Evolutionary conservation across 2,329 filamentous ascomycete species (phyloP).

Genomic region (Rhynchosporium secalis): DNA sequence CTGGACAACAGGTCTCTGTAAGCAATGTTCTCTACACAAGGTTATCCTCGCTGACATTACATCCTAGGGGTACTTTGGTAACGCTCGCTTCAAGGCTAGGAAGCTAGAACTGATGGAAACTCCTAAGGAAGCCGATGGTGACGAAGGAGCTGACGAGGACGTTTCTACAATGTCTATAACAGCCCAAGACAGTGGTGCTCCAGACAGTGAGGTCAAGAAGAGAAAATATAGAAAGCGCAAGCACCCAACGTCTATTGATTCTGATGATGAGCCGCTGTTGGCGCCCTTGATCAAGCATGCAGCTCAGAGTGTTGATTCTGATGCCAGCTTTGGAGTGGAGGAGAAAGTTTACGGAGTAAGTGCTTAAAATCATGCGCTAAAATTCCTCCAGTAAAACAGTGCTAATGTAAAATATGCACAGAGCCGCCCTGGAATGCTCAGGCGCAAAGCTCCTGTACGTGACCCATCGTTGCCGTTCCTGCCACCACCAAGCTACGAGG

Average conservation of each 20-base stretch:
- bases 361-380: neutral
- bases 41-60: neutral
- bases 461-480: neutral
- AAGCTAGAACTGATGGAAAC: neutral
- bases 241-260: neutral
- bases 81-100: slow-evolving; percentile 6
- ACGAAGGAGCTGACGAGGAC: slow-evolving; percentile 7
- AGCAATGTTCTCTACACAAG: neutral
- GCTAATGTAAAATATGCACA: neutral
- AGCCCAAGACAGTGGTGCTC: neutral
- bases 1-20: slow-evolving; percentile 8
- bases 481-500: slow-evolving; percentile 7
- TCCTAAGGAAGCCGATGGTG: neutral
- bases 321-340: neutral
- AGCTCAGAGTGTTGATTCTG: neutral
- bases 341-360: slow-evolving; percentile 7
- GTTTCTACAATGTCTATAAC: neutral
- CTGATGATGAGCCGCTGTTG: slow-evolving; percentile 8
- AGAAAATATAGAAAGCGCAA: slow-evolving; percentile 11
- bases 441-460: slow-evolving; percentile 1
- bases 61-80: slow-evolving; percentile 7
- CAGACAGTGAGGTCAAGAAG: slow-evolving; percentile 1
- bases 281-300: neutral
- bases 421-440: slow-evolving; percentile 11
- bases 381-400: neutral